phyloP scores from a whole-genome alignment of 495 filamentous ascomycete genomes.

The Penicillium ochrochloron region DNA sequence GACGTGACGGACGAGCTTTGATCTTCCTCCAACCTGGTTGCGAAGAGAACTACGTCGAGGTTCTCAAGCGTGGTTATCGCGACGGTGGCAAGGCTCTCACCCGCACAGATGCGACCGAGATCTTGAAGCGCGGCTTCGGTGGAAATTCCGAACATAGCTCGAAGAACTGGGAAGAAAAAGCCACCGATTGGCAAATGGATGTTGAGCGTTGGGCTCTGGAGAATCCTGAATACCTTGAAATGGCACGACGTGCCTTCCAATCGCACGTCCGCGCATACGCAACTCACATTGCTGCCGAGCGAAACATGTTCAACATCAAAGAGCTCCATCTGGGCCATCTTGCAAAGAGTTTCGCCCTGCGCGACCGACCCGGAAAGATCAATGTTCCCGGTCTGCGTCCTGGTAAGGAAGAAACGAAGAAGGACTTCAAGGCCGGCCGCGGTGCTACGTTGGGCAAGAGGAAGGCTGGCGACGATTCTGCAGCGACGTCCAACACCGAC shows the following conservation, averaged over 20 bases:
- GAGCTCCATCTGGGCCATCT: slow-evolving; percentile 89
- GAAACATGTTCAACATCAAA: slow-evolving; percentile 84
- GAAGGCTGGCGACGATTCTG: slow-evolving; percentile 40
- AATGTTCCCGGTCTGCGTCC: slow-evolving; percentile 66
- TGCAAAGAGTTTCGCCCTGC: slow-evolving; percentile 88
- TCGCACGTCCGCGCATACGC: slow-evolving; percentile 94
- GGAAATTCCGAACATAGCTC: slow-evolving; percentile 44
- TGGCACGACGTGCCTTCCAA: slow-evolving; percentile 81
- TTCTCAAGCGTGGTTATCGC: slow-evolving; percentile 65
- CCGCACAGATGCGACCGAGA: slow-evolving; percentile 60
- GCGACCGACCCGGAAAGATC: slow-evolving; percentile 87
- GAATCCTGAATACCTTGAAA: slow-evolving; percentile 63
- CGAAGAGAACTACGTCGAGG: slow-evolving; percentile 85
- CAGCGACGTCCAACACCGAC: slow-evolving; percentile 53
- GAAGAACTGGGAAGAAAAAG: slow-evolving; percentile 67
- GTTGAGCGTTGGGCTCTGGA: slow-evolving; percentile 73
- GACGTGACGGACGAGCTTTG: slow-evolving; percentile 81
- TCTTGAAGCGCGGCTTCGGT: slow-evolving; percentile 64
- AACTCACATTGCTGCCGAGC: slow-evolving; percentile 84
- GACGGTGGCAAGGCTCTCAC: slow-evolving; percentile 58
- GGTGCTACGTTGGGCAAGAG: slow-evolving; percentile 42
- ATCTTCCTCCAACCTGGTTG: slow-evolving; percentile 89
- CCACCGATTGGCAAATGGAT: slow-evolving; percentile 78
- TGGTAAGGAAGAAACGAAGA: slow-evolving; percentile 49
- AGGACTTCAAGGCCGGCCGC: slow-evolving; percentile 52